Conservation (phyloP, 352 stramenopile genomes). For the Plasmopara viticola region DNA sequence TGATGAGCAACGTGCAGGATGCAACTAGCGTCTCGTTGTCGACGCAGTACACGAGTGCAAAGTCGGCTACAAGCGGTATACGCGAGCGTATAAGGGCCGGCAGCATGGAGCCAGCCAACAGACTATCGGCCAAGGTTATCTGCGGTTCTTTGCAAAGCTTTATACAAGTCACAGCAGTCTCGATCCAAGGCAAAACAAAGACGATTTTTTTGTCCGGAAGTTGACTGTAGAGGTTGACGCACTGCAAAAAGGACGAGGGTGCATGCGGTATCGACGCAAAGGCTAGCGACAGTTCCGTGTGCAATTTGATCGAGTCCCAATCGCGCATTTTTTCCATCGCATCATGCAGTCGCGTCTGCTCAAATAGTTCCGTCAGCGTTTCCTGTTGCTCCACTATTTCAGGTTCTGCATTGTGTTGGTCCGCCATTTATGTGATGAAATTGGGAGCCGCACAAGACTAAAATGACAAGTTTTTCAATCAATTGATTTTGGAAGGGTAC, state of each 20-base stretch:
- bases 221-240: constrained; percentile 23
- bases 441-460: too few relatives aligned
- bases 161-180: constrained; percentile 18
- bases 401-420: neutral
- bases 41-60: constrained; percentile 39
- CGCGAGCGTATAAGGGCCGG: constrained; percentile 27
- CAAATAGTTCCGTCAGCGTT: constrained; percentile 32
- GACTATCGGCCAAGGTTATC: constrained; percentile 26
- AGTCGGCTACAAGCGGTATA: constrained; percentile 34
- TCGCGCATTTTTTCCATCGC: constrained; percentile 27
- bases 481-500: too few relatives aligned
- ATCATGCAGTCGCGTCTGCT: constrained; percentile 16
- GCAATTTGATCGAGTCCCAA: constrained; percentile 28
- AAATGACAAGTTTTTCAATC: too few relatives aligned
- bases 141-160: constrained; percentile 10
- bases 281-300: constrained; percentile 28
- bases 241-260: constrained; percentile 36
- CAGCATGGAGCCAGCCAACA: constrained; percentile 40
- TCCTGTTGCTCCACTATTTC: constrained; percentile 1
- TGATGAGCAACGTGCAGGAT: constrained; percentile 29
- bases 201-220: constrained; percentile 21
- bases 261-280: constrained; percentile 25
- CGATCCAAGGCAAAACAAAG: constrained; percentile 18
- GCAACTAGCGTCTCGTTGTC: constrained; percentile 14
- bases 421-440: too few relatives aligned